These are phyloP conservation scores for Lagenidium giganteum DNA, from an alignment of 352 stramenopile species.

Conservation along the genomic window DNA sequence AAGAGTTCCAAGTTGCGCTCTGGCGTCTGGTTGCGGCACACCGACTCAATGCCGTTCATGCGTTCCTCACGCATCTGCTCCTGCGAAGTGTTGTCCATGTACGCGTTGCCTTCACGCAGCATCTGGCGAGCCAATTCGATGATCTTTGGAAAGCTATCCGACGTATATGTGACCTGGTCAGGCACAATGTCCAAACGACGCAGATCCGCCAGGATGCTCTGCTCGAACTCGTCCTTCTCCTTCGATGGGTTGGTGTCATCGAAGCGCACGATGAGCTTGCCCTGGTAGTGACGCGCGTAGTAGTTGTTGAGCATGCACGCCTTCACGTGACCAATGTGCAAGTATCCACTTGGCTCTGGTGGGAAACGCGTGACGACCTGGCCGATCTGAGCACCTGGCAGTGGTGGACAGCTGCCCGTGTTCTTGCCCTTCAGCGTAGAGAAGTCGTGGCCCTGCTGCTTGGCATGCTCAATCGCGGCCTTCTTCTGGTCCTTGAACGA, in stretches of 20 bases:
- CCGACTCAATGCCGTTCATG: constrained; percentile 90
- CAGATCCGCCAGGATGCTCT: constrained; percentile 92
- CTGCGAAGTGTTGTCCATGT: constrained; percentile 99
- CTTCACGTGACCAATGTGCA: constrained; percentile 99
- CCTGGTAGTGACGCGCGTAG: constrained; percentile 97
- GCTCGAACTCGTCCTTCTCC: constrained; percentile 99
- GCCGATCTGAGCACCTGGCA: constrained; percentile 93
- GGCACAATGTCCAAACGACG: constrained; percentile 76
- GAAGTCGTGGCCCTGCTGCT: constrained; percentile 17
- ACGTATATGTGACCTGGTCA: constrained; percentile 94
- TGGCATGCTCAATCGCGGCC: constrained; percentile 11
- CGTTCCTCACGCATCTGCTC: constrained; percentile 96
- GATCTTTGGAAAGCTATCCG: constrained; percentile 97
- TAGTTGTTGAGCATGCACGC: constrained; percentile 99
- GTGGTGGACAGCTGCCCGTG: constrained; percentile 85
- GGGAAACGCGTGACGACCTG: constrained; percentile 98
- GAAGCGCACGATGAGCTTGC: constrained; percentile 98
- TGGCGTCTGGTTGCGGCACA: constrained; percentile 82
- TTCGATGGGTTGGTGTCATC: constrained; percentile 99
- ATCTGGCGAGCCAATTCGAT: constrained; percentile 91
- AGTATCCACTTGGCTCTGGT: constrained; percentile 97
- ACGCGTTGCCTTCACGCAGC: constrained; percentile 94
- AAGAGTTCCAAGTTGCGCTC: constrained; percentile 93
- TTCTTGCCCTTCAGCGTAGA: constrained; percentile 71
- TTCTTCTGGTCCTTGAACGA: constrained; percentile 15